Evolutionary conservation across 371 early-diverging fungal species (phyloP), one percentile per base, ranked within the genome.

Genomic region (Haplosporangium sp.): DNA sequence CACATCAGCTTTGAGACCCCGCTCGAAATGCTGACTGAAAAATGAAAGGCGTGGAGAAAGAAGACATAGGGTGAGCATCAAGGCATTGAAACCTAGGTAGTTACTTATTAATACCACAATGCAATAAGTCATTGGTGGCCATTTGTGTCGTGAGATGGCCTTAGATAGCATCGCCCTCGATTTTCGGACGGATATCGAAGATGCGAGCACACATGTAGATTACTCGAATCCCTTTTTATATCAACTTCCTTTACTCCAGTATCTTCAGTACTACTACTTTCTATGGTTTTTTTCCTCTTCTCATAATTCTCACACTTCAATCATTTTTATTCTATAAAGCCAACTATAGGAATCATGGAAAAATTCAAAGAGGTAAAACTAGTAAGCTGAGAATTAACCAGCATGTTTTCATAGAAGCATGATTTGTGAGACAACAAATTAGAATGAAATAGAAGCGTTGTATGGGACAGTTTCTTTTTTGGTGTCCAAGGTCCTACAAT

Each of bases 401-500:
- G 27, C 27, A 27, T 27, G 27, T 27, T 27, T 27, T 27, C 27
- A 27, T 27, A 27, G 27, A 27, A 50, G 50, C 0, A 42, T 42
- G 44, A 50, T 15, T 27, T 1, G 27, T 27, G 27, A 27, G 27
- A 27, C 27, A 27, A 27, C 27, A 27, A 27, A 27, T 27, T 27
- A 27, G 27, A 27, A 27, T 27, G 27, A 27, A 27, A 27, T 27
- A 38, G 17, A 15, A 10, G 3, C 52, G 42, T 56, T 27, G 35
- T 1, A 47, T 45, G 27, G 27, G 27, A 27, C 27, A 27, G 27
- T 27, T 27, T 27, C 20, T 27, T 37, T 48, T 70, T 20, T 48
- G 37, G 27, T 27, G 27, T 27, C 92, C 60, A 91, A 92, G 38
- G 85, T 85, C 39, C 87, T 91, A 63, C 92, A 92, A 74, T 78